Conservation (phyloP, 208 protist genomes). For the Willaertia magna region DNA sequence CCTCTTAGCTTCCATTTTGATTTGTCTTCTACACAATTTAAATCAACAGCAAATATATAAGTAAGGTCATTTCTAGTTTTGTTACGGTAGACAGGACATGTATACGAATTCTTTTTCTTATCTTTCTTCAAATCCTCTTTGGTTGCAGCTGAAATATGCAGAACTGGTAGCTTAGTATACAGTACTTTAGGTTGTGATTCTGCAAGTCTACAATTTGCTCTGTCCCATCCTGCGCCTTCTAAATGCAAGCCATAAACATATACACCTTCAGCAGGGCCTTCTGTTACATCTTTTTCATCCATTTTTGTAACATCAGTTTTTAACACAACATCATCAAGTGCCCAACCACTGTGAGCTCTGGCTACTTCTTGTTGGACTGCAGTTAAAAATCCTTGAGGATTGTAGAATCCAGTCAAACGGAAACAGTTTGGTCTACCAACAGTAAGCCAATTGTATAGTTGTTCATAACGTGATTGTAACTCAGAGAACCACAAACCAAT, state of each 20-base stretch:
- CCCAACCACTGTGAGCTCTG: constrained; percentile 74
- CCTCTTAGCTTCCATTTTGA: constrained; percentile 90
- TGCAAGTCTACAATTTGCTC: constrained; percentile 68
- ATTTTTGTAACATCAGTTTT: constrained; percentile 79
- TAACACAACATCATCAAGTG: constrained; percentile 87
- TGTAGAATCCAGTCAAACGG: constrained; percentile 97
- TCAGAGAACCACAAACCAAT: constrained; percentile 92
- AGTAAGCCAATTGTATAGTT: constrained; percentile 78
- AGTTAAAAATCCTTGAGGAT: constrained; percentile 95
- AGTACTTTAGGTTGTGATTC: constrained; percentile 83
- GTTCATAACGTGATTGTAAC: constrained; percentile 77
- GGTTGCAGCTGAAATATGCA: constrained; percentile 75
- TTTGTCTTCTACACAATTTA: constrained; percentile 77
- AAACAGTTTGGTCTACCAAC: constrained; percentile 75
- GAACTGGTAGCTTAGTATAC: constrained; percentile 82
- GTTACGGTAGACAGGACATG: constrained; percentile 94
- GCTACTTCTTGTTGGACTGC: constrained; percentile 92
- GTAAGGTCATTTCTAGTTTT: constrained; percentile 79
- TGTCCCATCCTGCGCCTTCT: constrained; percentile 91
- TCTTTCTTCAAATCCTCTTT: constrained; percentile 43
- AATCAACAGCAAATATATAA: constrained; percentile 89
- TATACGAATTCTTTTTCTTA: constrained; percentile 77
- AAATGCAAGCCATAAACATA: constrained; percentile 94
- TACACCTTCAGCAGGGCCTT: constrained; percentile 73
- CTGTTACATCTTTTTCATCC: constrained; percentile 55